Evolutionary conservation across 1,284 basidiomycete genomes (phyloP).

Genomic region (Tilletia walkeri): DNA sequence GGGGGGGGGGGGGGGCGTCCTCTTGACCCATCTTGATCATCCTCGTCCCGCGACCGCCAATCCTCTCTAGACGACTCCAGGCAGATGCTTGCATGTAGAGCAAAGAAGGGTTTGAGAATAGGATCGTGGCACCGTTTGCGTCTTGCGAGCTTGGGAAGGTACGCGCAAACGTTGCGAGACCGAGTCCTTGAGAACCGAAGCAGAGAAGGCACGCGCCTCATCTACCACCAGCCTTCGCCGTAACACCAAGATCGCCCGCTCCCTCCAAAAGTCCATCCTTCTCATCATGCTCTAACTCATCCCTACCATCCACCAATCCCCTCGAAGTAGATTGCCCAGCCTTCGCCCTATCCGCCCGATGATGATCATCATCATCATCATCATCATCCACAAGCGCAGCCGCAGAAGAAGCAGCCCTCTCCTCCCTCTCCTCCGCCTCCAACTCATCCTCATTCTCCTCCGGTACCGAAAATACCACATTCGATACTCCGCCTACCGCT

Average conservation of each 20-base stretch:
- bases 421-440: conserved; percentile 4
- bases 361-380: not conserved
- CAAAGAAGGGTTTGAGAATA: too few relatives aligned
- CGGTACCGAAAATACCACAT: conserved; percentile 2
- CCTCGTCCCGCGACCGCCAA: too few relatives aligned
- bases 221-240: not conserved
- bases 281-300: not conserved
- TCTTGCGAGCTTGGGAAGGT: too few relatives aligned
- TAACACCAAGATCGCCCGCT: not conserved
- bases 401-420: conserved; percentile 7
- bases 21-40: too few relatives aligned
- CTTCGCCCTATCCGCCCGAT: not conserved
- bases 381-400: conserved; percentile 7
- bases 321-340: not conserved
- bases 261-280: not conserved
- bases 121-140: too few relatives aligned
- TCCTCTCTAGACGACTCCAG: too few relatives aligned
- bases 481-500: not conserved
- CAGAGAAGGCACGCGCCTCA: too few relatives aligned
- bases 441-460: conserved; percentile 16
- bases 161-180: too few relatives aligned
- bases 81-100: too few relatives aligned
- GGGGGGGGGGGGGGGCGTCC: too few relatives aligned
- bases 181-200: too few relatives aligned
- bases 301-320: not conserved